Percentiles rank a stretch among this genome's conserved stretches.
phyloP scores from a whole-genome alignment of 2,329 filamentous ascomycete species.

The Ceratocystis diversiconidia region DNA sequence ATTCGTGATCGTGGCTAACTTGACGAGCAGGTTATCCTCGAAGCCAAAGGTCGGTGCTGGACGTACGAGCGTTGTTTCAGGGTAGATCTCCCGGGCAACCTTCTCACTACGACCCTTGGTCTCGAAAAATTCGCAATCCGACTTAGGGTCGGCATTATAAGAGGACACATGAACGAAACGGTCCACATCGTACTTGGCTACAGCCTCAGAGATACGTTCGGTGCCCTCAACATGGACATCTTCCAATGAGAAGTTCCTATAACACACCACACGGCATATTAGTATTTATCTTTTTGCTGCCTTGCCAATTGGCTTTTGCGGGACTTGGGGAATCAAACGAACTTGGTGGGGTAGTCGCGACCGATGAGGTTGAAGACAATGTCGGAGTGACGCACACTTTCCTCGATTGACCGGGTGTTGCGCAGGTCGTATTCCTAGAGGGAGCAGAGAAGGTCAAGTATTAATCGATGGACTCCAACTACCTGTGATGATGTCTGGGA shows the following conservation, averaged over 20 bases:
- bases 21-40: slow-evolving; percentile 82
- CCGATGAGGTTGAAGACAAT: slow-evolving; percentile 95
- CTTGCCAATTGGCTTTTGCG: not conserved
- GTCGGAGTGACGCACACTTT: slow-evolving; percentile 91
- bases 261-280: not conserved
- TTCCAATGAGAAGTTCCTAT: slow-evolving; percentile 78
- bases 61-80: slow-evolving; percentile 91
- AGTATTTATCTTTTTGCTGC: not conserved
- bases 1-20: slow-evolving; percentile 66
- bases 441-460: not conserved
- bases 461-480: not conserved
- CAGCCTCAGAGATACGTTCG: slow-evolving; percentile 82
- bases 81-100: slow-evolving; percentile 76
- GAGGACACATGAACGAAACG: slow-evolving; percentile 94
- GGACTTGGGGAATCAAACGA: slow-evolving; percentile 24
- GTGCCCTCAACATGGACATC: slow-evolving; percentile 90
- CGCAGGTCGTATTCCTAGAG: slow-evolving; percentile 77
- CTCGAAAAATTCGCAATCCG: slow-evolving; percentile 74
- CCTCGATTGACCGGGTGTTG: slow-evolving; percentile 91
- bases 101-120: slow-evolving; percentile 80
- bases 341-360: slow-evolving; percentile 93
- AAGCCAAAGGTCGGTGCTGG: slow-evolving; percentile 90
- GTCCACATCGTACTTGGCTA: slow-evolving; percentile 95
- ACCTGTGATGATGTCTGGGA: not conserved
- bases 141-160: slow-evolving; percentile 72